phyloP scores from a whole-genome alignment of 2,329 filamentous ascomycete genomes.

The Aureobasidium subglaciale region DNA sequence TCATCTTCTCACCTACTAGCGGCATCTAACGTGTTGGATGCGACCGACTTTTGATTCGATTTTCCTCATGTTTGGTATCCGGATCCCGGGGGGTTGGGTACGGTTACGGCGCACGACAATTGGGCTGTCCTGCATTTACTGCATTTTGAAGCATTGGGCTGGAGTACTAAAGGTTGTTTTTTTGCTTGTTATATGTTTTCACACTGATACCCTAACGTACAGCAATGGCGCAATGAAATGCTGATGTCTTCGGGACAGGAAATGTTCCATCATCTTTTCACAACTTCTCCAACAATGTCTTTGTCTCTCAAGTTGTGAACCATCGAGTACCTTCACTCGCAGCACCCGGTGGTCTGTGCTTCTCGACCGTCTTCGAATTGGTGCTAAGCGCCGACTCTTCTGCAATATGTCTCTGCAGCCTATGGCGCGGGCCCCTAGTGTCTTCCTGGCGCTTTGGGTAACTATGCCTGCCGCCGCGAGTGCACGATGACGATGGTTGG shows the following conservation, averaged over 20 bases:
- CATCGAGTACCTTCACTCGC: neutral
- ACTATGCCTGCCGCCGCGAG: neutral
- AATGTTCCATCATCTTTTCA: neutral
- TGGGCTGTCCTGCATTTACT: neutral
- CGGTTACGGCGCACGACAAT: neutral
- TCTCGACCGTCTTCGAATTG: neutral
- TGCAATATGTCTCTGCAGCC: conserved; percentile 13
- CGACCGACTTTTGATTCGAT: conserved; percentile 9
- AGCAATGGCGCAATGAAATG: neutral
- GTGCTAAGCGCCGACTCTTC: conserved; percentile 12
- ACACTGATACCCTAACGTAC: conserved; percentile 5
- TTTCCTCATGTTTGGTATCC: neutral
- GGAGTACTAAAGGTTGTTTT: conserved; percentile 7
- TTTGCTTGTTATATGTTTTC: neutral
- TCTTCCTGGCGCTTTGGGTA: neutral
- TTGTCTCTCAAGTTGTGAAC: neutral
- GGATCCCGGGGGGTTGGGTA: neutral
- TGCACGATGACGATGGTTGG: conserved; percentile 9
- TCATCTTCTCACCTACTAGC: neutral
- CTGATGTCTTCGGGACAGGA: neutral
- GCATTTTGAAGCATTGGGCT: conserved; percentile 8
- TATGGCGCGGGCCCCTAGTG: neutral
- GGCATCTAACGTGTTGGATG: neutral
- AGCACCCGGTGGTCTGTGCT: conserved; percentile 3
- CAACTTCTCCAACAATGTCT: neutral